Evolutionary conservation across 1,139 yeast genomes (phyloP), one percentile per base, ranked within the genome.

Genomic region (Scheffersomyces segobiensis): DNA sequence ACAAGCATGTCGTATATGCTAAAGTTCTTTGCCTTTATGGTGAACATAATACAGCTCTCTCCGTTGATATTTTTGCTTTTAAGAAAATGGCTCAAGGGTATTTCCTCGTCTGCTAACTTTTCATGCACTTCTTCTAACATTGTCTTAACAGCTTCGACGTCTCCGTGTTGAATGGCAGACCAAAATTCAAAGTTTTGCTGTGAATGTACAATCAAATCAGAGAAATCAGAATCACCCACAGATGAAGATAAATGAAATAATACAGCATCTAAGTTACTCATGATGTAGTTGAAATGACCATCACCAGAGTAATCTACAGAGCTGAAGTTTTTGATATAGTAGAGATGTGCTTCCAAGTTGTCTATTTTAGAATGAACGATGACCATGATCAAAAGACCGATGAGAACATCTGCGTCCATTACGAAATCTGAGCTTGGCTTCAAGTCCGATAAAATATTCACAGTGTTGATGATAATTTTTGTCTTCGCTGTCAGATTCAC

Each of bases 211-310:
- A 74, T 67, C 53, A 91, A 71, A 8, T 79, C 78, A 1, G 67
- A 60, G n/a, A 77, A 59, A 52, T 83, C 82, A 1, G 67, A 63
- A 0, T 64, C 66, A 52, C 78, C 76, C 12, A 71, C 71, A 5
- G 71, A 63, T 8, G 50, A 48, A 0, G 78, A 72, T 32, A 91
- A 78, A 68, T 89, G 96, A 60, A 76, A 85, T 7, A 92, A 67
- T 0, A 92, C 96, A 0, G 95, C 97, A 67, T 93, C 97, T 53
- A 93, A 76, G 12, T 97, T 91, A 56, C 97, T 88, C 46, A 93
- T 65, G 32, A 80, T 79, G 59, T 79, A 80, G 62, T 70, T 77
- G 60, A 79, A 60, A 71, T 82, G 71, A 57, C 83, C 77, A 73
- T 83, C 63, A 26, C 68, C 63, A 1, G 68, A 46, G 53, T 61